phyloP scores from a whole-genome alignment of 2,329 filamentous ascomycete genomes.

The Penicillium sclerotigenum region DNA sequence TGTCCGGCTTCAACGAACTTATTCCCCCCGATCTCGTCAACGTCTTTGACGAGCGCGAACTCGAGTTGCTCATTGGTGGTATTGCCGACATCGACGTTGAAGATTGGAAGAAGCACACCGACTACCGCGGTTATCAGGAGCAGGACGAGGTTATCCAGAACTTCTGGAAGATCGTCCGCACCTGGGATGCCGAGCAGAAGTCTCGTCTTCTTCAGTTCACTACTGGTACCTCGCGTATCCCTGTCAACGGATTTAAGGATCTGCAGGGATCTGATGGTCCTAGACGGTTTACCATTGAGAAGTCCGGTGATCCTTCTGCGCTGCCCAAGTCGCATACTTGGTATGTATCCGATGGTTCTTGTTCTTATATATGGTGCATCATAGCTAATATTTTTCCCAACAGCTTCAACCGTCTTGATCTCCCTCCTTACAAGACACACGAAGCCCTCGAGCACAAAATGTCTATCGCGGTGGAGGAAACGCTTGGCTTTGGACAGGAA shows the following conservation, averaged over 20 bases:
- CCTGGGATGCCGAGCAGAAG: slow-evolving; percentile 98
- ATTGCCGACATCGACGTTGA: slow-evolving; percentile 99
- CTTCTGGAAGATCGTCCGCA: slow-evolving; percentile 95
- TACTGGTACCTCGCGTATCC: slow-evolving; percentile 94
- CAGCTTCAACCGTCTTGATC: slow-evolving; percentile 94
- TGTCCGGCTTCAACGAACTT: slow-evolving; percentile 94
- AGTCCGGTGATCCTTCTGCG: slow-evolving; percentile 85
- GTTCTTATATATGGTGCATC: neutral
- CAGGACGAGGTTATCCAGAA: slow-evolving; percentile 95
- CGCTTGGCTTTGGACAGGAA: slow-evolving; percentile 97
- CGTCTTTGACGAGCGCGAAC: slow-evolving; percentile 95
- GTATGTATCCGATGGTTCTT: slow-evolving; percentile 57
- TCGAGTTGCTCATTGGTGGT: slow-evolving; percentile 94
- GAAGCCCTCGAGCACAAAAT: slow-evolving; percentile 85
- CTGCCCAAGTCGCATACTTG: slow-evolving; percentile 97
- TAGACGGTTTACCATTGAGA: slow-evolving; percentile 94
- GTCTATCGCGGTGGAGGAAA: slow-evolving; percentile 96
- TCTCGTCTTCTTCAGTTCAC: slow-evolving; percentile 94
- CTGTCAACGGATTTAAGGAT: slow-evolving; percentile 99
- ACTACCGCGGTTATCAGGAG: slow-evolving; percentile 98
- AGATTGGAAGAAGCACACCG: slow-evolving; percentile 99
- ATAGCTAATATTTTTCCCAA: slow-evolving; percentile 21
- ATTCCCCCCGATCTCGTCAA: slow-evolving; percentile 96
- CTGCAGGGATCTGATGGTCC: slow-evolving; percentile 95
- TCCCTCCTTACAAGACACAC: slow-evolving; percentile 87